A percentile compares a stretch with the other conserved stretches of the same genome.
phyloP scores from a whole-genome alignment of 495 filamentous ascomycete species.

The Baudoinia panamericana region DNA sequence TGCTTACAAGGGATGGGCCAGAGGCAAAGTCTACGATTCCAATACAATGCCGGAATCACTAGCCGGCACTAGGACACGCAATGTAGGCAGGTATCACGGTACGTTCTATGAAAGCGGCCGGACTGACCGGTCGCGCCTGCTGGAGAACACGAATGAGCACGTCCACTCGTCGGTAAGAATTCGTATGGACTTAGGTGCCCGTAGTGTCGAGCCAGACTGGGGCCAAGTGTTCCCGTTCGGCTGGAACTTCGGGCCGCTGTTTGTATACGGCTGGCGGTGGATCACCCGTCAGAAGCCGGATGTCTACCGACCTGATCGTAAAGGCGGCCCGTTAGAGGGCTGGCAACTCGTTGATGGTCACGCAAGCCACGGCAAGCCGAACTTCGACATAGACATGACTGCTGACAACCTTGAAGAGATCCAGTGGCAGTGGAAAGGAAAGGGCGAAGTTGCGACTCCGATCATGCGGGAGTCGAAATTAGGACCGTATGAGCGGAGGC shows the following conservation, averaged over 20 bases:
- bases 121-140: conserved; percentile 27
- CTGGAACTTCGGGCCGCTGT: not conserved
- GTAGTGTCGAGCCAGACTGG: conserved; percentile 35
- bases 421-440: conserved; percentile 14
- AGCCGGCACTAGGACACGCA: conserved; percentile 38
- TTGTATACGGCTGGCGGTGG: not conserved
- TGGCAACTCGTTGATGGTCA: conserved; percentile 13
- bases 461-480: conserved; percentile 15
- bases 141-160: conserved; percentile 49
- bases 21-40: conserved; percentile 41
- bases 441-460: not conserved
- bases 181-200: conserved; percentile 39
- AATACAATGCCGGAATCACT: conserved; percentile 37
- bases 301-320: conserved; percentile 8
- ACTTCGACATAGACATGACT: conserved; percentile 8
- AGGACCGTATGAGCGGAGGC: conserved; percentile 8
- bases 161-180: conserved; percentile 50
- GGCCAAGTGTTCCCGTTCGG: conserved; percentile 3
- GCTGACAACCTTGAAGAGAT: conserved; percentile 1
- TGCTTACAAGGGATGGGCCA: conserved; percentile 46
- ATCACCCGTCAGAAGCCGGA: not conserved
- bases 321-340: conserved; percentile 11
- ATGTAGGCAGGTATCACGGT: conserved; percentile 44
- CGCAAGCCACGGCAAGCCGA: conserved; percentile 1
- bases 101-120: conserved; percentile 38